These are phyloP conservation scores for Candida xiaguanensis DNA, from an alignment of 805 yeast species.

Conservation along the genomic window DNA sequence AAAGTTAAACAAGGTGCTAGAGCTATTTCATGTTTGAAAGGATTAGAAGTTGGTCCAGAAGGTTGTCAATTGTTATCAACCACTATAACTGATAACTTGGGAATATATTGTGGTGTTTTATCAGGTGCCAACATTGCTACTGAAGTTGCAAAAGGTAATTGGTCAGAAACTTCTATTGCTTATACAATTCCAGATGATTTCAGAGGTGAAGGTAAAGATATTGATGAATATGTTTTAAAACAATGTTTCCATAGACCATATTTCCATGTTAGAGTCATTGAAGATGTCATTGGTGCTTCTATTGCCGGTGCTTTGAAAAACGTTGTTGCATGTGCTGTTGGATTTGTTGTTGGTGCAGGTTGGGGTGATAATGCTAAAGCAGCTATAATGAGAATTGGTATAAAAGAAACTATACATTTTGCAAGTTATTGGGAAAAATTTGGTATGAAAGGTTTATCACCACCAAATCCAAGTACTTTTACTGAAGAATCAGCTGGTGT, in stretches of 20 bases:
- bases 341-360: conserved; percentile 94
- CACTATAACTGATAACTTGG: conserved; percentile 73
- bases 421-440: conserved; percentile 58
- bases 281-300: conserved; percentile 94
- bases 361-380: conserved; percentile 99
- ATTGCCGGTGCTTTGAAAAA: conserved; percentile 97
- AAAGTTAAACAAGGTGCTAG: conserved; percentile 65
- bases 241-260: conserved; percentile 94
- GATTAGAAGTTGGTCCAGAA: conserved; percentile 80
- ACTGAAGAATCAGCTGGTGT: conserved; percentile 96
- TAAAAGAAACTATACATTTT: conserved; percentile 84
- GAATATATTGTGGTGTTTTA: conserved; percentile 90
- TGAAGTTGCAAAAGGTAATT: conserved; percentile 91
- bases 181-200: conserved; percentile 72
- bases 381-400: conserved; percentile 94
- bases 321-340: conserved; percentile 93
- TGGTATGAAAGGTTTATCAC: conserved; percentile 43
- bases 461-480: conserved; percentile 77
- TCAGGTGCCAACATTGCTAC: conserved; percentile 98
- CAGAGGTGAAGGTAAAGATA: conserved; percentile 63
- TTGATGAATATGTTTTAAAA: conserved; percentile 69
- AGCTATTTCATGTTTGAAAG: conserved; percentile 95
- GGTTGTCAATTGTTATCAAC: conserved; percentile 84
- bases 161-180: conserved; percentile 98
- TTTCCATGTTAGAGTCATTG: conserved; percentile 91